A percentile compares a stretch with the other conserved stretches of the same genome.
phyloP scores from a whole-genome alignment of 176 grass and related monocot species.

The Aechmea fasciata region DNA sequence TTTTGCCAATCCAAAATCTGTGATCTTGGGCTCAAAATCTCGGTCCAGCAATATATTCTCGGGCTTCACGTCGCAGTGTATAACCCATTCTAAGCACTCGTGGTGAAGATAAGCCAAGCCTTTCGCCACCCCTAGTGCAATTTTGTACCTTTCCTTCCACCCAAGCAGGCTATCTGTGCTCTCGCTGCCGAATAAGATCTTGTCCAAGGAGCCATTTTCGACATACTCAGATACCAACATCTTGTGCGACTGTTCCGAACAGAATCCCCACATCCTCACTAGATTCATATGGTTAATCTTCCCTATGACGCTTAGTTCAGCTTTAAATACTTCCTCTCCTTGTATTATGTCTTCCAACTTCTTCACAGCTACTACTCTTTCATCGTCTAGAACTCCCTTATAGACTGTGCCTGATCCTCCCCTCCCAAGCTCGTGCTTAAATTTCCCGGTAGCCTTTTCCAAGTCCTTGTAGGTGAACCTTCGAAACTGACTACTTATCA shows the following conservation, averaged over 20 bases:
- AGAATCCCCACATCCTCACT: slow-evolving; percentile 50
- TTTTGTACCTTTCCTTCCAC: slow-evolving; percentile 65
- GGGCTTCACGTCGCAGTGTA: slow-evolving; percentile 75
- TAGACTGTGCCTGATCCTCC: slow-evolving; percentile 56
- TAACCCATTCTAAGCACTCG: slow-evolving; percentile 70
- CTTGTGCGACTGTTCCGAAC: slow-evolving; percentile 29
- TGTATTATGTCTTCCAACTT: slow-evolving; percentile 38
- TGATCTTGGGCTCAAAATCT: slow-evolving; percentile 69
- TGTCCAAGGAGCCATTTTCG: slow-evolving; percentile 59
- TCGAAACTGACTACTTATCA: slow-evolving; percentile 51
- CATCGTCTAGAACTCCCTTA: slow-evolving; percentile 48
- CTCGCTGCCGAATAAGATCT: slow-evolving; percentile 40
- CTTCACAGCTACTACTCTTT: slow-evolving; percentile 52
- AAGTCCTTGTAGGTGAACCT: slow-evolving; percentile 49
- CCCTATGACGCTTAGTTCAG: slow-evolving; percentile 49
- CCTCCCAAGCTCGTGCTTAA: slow-evolving; percentile 75
- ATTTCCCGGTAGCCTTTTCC: slow-evolving; percentile 44
- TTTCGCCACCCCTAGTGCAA: slow-evolving; percentile 49
- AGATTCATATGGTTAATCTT: slow-evolving; percentile 66
- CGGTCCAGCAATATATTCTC: slow-evolving; percentile 64
- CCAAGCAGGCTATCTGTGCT: slow-evolving; percentile 27
- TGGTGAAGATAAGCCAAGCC: slow-evolving; percentile 73
- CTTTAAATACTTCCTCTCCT: slow-evolving; percentile 47
- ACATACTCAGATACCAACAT: slow-evolving; percentile 59
- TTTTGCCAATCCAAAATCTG: slow-evolving; percentile 64